These are phyloP conservation scores for Ogataea corticis DNA, from an alignment of 805 yeast genomes.

Conservation along the genomic window DNA sequence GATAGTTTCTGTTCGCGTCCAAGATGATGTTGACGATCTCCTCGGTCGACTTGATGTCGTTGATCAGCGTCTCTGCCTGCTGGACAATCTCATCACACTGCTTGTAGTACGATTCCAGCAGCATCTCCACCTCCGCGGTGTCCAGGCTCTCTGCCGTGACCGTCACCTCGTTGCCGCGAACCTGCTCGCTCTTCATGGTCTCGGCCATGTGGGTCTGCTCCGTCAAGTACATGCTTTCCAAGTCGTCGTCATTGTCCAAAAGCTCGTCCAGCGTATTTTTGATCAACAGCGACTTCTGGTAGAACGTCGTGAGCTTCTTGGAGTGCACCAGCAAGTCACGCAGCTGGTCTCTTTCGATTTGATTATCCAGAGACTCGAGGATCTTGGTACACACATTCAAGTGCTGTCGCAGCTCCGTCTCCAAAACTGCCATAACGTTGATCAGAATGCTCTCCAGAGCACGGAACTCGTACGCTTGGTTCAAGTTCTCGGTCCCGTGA, in stretches of 20 bases:
- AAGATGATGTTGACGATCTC: constrained; percentile 89
- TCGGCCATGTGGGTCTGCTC: constrained; percentile 2
- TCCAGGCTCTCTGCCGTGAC: constrained; percentile 21
- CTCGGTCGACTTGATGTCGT: constrained; percentile 86
- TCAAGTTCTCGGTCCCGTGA: constrained; percentile 31
- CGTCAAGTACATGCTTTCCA: constrained; percentile 75
- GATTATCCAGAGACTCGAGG: constrained; percentile 70
- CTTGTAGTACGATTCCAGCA: constrained; percentile 83
- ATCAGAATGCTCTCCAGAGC: constrained; percentile 82
- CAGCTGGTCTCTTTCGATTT: constrained; percentile 73
- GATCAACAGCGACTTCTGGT: constrained; percentile 73
- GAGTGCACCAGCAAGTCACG: constrained; percentile 73
- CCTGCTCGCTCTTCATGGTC: constrained; percentile 1
- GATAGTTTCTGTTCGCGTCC: constrained; percentile 87
- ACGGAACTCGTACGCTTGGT: constrained; percentile 71
- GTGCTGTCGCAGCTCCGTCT: constrained; percentile 68
- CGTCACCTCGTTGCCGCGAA: constrained; percentile 1
- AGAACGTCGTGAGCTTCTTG: constrained; percentile 67
- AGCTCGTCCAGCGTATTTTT: constrained; percentile 81
- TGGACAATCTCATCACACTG: constrained; percentile 94
- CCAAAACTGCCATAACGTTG: constrained; percentile 77
- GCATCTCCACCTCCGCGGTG: constrained; percentile 77
- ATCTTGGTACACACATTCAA: constrained; percentile 59
- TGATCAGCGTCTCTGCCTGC: constrained; percentile 78
- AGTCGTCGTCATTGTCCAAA: constrained; percentile 82